Evolutionary conservation across 192 early-diverging fungal genomes (phyloP).

Genomic region (Gaertneriomyces sp.): DNA sequence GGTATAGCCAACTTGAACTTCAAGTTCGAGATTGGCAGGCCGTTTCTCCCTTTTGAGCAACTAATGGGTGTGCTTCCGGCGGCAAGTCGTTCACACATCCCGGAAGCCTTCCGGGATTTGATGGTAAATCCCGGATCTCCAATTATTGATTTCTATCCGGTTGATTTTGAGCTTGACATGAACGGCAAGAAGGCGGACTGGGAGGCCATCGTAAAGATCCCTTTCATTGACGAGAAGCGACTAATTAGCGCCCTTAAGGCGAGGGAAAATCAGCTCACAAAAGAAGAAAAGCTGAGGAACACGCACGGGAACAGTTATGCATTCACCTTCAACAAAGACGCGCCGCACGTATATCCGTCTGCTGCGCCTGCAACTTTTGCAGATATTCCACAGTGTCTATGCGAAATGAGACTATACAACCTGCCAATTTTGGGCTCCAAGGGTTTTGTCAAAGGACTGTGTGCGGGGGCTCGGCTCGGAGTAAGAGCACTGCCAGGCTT

Average conservation of each 20-base stretch:
- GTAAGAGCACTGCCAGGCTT: constrained; percentile 73
- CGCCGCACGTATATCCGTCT: constrained; percentile 25
- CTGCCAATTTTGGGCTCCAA: constrained; percentile 56
- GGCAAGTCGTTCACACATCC: constrained; percentile 61
- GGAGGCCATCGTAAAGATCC: constrained; percentile 86
- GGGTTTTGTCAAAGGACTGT: constrained; percentile 57
- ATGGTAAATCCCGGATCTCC: constrained; percentile 81
- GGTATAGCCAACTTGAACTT: constrained; percentile 70
- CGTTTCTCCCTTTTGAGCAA: constrained; percentile 91
- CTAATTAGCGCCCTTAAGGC: constrained; percentile 69
- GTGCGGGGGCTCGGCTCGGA: constrained; percentile 61
- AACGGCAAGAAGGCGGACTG: constrained; percentile 95
- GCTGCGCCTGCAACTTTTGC: constrained; percentile 39
- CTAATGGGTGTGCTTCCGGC: constrained; percentile 95
- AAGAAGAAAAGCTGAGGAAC: constrained; percentile 76
- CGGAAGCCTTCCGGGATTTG: constrained; percentile 47
- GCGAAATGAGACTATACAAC: constrained; percentile 51
- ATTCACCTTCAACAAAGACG: constrained; percentile 56
- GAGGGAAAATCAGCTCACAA: constrained; percentile 59
- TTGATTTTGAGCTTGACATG: constrained; percentile 82
- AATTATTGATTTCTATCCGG: constrained; percentile 95
- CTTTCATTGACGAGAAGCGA: constrained; percentile 88
- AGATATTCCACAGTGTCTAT: constrained; percentile 56
- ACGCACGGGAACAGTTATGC: constrained; percentile 56
- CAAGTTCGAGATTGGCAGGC: constrained; percentile 77